Evolutionary conservation across 2,329 filamentous ascomycete species (phyloP).

Genomic region (Ophiostoma ips): DNA sequence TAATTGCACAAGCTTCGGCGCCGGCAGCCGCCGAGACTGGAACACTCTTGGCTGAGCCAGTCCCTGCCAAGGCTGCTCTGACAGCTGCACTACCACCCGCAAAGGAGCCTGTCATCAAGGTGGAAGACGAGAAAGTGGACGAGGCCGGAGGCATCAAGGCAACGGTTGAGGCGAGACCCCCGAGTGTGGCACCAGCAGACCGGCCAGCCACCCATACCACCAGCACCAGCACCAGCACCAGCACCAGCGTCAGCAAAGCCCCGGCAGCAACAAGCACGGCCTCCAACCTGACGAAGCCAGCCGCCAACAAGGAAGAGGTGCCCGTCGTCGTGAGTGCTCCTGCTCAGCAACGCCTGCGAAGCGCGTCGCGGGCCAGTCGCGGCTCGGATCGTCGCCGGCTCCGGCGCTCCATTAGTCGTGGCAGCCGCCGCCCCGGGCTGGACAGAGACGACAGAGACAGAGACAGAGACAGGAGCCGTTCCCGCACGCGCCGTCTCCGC

Average conservation of each 20-base stretch:
- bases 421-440: slow-evolving; percentile 17
- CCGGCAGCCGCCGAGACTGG: neutral
- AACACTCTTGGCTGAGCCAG: neutral
- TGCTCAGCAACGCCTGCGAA: slow-evolving; percentile 14
- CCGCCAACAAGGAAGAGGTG: neutral
- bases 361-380: slow-evolving; percentile 18
- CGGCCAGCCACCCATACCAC: no score
- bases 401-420: slow-evolving; percentile 15
- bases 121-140: neutral
- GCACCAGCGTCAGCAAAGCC: no score
- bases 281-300: neutral
- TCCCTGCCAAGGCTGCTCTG: neutral
- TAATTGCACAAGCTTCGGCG: neutral
- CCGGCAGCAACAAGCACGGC: no score
- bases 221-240: no score
- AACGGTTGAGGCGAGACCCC: neutral
- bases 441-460: slow-evolving; percentile 1
- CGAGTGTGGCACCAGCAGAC: no score
- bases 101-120: neutral
- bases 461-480: slow-evolving; percentile 6
- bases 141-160: neutral
- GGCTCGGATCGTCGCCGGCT: slow-evolving; percentile 12
- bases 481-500: slow-evolving; percentile 3
- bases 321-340: neutral
- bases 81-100: neutral